Base-by-base conservation (phyloP, 2,329 filamentous ascomycete species). In the Microcyclosporella mali region DNA sequence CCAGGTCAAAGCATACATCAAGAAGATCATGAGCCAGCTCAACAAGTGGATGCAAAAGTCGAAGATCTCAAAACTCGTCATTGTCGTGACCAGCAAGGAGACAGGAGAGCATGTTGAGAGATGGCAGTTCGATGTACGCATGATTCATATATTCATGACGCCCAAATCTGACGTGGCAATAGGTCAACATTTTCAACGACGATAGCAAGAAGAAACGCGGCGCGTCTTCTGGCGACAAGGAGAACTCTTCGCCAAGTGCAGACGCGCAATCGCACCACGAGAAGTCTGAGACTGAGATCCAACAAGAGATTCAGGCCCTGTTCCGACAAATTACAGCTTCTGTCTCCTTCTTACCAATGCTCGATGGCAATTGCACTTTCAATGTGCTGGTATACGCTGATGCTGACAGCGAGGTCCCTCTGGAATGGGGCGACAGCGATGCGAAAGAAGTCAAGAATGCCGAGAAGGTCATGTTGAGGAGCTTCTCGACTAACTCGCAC, bases 1-100 rank as follows among this genome's bases (percentile, higher is more conserved):
- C 71, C 90, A 98, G 70, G 92, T 98, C 63, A 94, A 95, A 69
- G 88, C 89, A 25, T 98, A 98, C 70, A 94, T 98, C 74, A 95
- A 95, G 69, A 95, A 94, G 70, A 97, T 98, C 71, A 98, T 95
- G 89, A 83, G 82, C 19, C 92, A 98, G 68, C 79, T 98, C 45
- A 90, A 94, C 71, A 88, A 87, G 64, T 98, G 92, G 92, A 97
- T 97, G 88, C 76, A 88, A 40, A 86, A 85, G 57, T 88, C 89
- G 64, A 97, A 98, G 69, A 95, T 98, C 63, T 94, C 87, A 40
- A 95, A 94, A 68, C 80, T 98, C 10, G 89, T 98, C 46, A 85
- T 98, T 40, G 92, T 98, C 36, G 89, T 98, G 55, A 95, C 90
- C 25, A 86, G 85, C 72, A 97, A 95, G 68, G 92, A 98, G 66